These are phyloP conservation scores for Chlorophyllum brunneum DNA, from an alignment of 768 basidiomycete genomes.

Conservation along the genomic window DNA sequence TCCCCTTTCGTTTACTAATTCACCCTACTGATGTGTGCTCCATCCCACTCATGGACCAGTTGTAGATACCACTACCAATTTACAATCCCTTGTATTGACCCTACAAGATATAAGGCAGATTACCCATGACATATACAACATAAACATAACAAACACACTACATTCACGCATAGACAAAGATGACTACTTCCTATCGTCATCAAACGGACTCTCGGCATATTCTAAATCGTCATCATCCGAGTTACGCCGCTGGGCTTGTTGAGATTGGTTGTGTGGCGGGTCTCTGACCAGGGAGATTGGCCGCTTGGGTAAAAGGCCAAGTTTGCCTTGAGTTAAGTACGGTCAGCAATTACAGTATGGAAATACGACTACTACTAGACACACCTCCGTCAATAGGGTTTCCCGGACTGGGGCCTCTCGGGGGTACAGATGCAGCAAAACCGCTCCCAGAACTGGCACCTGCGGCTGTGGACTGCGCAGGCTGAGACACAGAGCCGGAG, in stretches of 20 bases:
- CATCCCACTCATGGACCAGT: background rate
- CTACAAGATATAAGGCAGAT: background rate
- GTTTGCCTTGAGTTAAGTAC: slow-evolving; percentile 44
- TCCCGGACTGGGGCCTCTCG: slow-evolving; percentile 14
- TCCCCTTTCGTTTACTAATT: slow-evolving; percentile 36
- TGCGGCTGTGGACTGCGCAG: background rate
- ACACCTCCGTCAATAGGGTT: slow-evolving; percentile 30
- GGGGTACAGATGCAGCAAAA: slow-evolving; percentile 3
- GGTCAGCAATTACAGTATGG: background rate
- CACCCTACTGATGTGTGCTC: background rate
- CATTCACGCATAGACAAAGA: background rate
- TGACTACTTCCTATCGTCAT: slow-evolving; percentile 35
- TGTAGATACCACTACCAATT: background rate
- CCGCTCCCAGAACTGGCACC: slow-evolving; percentile 2
- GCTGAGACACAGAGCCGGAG: background rate
- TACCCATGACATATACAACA: background rate
- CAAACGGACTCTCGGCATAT: slow-evolving; percentile 74
- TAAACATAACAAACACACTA: background rate
- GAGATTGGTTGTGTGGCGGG: slow-evolving; percentile 17
- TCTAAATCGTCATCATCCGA: slow-evolving; percentile 49
- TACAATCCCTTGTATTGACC: background rate
- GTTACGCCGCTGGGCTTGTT: slow-evolving; percentile 13
- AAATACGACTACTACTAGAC: background rate
- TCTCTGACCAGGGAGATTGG: slow-evolving; percentile 51
- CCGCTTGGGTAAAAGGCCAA: slow-evolving; percentile 70